Conservation (phyloP, 73 alveolate species). For the Durusdinium trenchii region DNA sequence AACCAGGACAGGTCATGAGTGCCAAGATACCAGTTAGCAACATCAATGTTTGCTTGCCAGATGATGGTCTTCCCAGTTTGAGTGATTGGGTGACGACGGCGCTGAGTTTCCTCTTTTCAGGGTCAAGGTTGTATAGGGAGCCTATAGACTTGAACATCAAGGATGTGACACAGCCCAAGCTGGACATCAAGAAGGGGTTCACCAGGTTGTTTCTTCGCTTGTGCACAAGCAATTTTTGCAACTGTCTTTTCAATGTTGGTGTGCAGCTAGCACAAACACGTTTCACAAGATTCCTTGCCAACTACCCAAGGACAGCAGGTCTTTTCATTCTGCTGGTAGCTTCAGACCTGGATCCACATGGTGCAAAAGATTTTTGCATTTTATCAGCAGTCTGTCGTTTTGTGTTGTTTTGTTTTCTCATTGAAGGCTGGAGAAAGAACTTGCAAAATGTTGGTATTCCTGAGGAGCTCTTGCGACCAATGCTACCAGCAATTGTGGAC, state of each 20-base stretch:
- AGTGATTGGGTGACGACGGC: not conserved
- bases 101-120: not conserved
- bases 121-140: conserved; percentile 22
- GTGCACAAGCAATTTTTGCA: not conserved
- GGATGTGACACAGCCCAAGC: not conserved
- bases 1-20: not conserved
- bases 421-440: not conserved
- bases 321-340: conserved; percentile 17
- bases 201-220: not conserved
- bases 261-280: not conserved
- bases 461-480: not conserved
- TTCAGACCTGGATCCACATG: conserved; percentile 12
- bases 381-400: not conserved
- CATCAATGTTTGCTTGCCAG: not conserved
- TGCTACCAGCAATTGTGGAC: not conserved
- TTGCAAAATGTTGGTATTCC: not conserved
- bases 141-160: not conserved
- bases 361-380: not conserved
- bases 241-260: not conserved
- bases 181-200: conserved; percentile 35
- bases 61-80: not conserved
- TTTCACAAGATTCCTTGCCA: not conserved
- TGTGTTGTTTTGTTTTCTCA: not conserved
- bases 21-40: not conserved
- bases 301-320: not conserved